Percentiles rank a stretch among this genome's conserved stretches.
phyloP scores from a whole-genome alignment of 768 basidiomycete species.

The Leccinum olivaceopallidum region DNA sequence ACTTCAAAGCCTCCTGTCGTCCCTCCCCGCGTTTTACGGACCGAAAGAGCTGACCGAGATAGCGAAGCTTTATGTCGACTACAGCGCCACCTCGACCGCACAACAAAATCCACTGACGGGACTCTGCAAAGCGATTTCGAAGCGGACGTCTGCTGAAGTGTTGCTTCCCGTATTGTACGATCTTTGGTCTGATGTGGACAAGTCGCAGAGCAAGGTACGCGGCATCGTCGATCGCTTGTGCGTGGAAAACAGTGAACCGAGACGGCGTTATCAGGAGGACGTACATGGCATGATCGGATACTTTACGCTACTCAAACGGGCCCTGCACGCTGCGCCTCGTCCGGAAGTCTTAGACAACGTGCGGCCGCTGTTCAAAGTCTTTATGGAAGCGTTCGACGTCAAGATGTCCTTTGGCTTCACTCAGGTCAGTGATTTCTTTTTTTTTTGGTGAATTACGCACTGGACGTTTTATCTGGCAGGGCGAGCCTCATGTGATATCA shows the following conservation, averaged over 20 bases:
- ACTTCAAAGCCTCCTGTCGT: conserved; percentile 66
- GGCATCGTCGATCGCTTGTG: too few relatives aligned
- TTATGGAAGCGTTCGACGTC: conserved; percentile 76
- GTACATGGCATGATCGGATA: conserved; percentile 41
- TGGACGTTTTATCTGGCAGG: conserved; percentile 34
- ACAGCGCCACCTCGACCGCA: conserved; percentile 14
- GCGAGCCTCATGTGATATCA: conserved; percentile 53
- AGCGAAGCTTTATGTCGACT: conserved; percentile 57
- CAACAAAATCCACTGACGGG: conserved; percentile 33
- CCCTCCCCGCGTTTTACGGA: conserved; percentile 86
- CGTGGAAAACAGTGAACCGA: conserved; percentile 3
- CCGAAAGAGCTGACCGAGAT: conserved; percentile 55
- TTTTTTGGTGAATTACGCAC: too few relatives aligned
- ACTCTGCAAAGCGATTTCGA: conserved; percentile 66
- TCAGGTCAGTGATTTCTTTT: conserved; percentile 28
- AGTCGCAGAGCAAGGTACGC: conserved; percentile 40
- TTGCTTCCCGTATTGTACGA: conserved; percentile 66
- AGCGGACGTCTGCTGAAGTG: conserved; percentile 64
- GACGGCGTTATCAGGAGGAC: conserved; percentile 18
- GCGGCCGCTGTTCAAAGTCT: conserved; percentile 70
- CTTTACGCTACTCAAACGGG: conserved; percentile 67
- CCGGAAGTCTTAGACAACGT: conserved; percentile 64
- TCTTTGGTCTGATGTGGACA: conserved; percentile 48
- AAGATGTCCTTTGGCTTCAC: conserved; percentile 29
- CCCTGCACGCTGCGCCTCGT: conserved; percentile 64